A percentile compares a stretch with the other conserved stretches of the same genome.
phyloP scores from a whole-genome alignment of 495 filamentous ascomycete genomes.

The Penicillium maclennaniae region DNA sequence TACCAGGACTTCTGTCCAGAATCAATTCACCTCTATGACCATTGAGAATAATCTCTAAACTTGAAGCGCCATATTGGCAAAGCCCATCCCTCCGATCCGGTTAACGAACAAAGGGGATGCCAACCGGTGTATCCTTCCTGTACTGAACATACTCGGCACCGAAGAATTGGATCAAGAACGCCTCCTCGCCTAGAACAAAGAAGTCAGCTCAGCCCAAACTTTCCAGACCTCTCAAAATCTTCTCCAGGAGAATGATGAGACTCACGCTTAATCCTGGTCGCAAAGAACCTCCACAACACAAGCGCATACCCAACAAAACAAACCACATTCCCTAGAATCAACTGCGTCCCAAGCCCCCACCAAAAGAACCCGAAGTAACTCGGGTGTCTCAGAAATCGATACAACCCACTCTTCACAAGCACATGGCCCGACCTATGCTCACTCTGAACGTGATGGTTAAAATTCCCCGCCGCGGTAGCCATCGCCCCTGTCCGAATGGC shows the following conservation, averaged over 20 bases:
- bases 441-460: constrained; percentile 82
- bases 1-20: constrained; percentile 8
- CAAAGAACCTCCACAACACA: constrained; percentile 84
- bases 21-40: neutral
- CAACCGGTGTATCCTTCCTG: constrained; percentile 58
- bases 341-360: constrained; percentile 93
- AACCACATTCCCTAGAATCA: constrained; percentile 79
- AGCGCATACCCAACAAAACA: constrained; percentile 70
- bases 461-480: constrained; percentile 83
- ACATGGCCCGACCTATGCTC: constrained; percentile 62
- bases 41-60: neutral
- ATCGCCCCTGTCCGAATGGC: constrained; percentile 71
- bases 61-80: neutral
- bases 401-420: constrained; percentile 73
- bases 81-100: neutral
- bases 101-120: constrained; percentile 66
- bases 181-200: constrained; percentile 62
- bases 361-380: constrained; percentile 97
- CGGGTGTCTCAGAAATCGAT: constrained; percentile 69
- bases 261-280: constrained; percentile 61
- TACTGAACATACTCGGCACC: constrained; percentile 77
- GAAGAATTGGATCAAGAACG: constrained; percentile 74
- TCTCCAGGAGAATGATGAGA: too few relatives aligned
- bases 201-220: neutral
- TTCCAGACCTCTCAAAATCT: too few relatives aligned